Conservation (phyloP, 1,284 basidiomycete species). For the Pascua sp. region DNA sequence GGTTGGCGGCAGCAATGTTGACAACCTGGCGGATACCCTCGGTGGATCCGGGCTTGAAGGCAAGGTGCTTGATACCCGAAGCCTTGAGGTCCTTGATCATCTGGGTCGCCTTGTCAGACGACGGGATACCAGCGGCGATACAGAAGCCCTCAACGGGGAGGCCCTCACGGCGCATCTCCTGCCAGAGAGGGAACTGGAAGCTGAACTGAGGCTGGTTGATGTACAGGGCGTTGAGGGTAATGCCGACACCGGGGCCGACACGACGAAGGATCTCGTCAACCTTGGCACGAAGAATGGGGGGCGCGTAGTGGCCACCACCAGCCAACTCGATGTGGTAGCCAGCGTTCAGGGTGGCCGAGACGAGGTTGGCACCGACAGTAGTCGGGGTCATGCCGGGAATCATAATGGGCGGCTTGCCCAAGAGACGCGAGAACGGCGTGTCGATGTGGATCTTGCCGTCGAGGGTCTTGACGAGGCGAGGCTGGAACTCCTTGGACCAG, state of each 20-base stretch:
- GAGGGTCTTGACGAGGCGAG: conserved; percentile 80
- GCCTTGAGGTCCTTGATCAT: conserved; percentile 73
- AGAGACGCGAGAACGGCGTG: conserved; percentile 89
- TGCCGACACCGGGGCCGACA: conserved; percentile 78
- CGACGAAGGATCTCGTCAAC: conserved; percentile 81
- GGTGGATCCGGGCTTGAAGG: conserved; percentile 96
- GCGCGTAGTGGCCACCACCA: conserved; percentile 95
- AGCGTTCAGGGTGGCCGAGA: conserved; percentile 84
- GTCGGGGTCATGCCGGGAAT: conserved; percentile 97
- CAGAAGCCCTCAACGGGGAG: conserved; percentile 96
- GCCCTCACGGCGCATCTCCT: conserved; percentile 93
- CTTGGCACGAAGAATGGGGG: conserved; percentile 80
- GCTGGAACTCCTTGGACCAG: conserved; percentile 87
- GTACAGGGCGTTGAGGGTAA: conserved; percentile 93
- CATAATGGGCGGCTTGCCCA: conserved; percentile 97
- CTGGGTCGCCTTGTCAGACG: conserved; percentile 87
- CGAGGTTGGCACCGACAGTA: conserved; percentile 88
- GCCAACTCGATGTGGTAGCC: conserved; percentile 96
- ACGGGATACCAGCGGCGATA: conserved; percentile 92
- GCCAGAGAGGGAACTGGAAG: conserved; percentile 97
- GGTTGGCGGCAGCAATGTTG: conserved; percentile 90
- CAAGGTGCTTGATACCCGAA: conserved; percentile 87
- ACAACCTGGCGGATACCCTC: conserved; percentile 96
- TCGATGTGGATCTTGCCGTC: conserved; percentile 89
- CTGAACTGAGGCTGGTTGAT: conserved; percentile 97